phyloP scores from a whole-genome alignment of 202 grass and related monocot species.

The Panicum virgatum region DNA sequence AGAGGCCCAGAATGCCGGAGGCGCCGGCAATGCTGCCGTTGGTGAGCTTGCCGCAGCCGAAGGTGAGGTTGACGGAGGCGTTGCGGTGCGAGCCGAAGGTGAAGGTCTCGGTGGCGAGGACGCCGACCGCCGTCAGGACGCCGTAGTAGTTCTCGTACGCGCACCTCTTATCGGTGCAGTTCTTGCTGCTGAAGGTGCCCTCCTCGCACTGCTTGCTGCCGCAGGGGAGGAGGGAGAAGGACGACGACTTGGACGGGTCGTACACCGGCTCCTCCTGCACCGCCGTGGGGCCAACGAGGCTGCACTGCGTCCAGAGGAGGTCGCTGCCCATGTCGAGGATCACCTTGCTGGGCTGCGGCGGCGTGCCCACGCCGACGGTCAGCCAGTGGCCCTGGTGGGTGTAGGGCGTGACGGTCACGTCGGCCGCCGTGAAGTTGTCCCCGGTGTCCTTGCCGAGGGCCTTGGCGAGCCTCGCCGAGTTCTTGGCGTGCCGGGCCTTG shows the following conservation, averaged over 20 bases:
- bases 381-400: slow-evolving; percentile 12
- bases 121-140: slow-evolving; percentile 46
- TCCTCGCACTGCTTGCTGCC: slow-evolving; percentile 36
- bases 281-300: slow-evolving; percentile 35
- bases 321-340: slow-evolving; percentile 62
- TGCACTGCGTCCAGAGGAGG: slow-evolving; percentile 75
- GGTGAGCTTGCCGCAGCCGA: slow-evolving; percentile 65
- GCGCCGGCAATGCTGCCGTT: slow-evolving; percentile 46
- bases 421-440: neutral
- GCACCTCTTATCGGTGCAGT: slow-evolving; percentile 46
- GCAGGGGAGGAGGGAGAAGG: slow-evolving; percentile 53
- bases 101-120: slow-evolving; percentile 66
- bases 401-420: slow-evolving; percentile 35
- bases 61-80: slow-evolving; percentile 26
- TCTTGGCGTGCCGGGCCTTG: slow-evolving; percentile 20
- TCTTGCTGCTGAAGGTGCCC: slow-evolving; percentile 21
- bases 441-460: neutral
- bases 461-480: slow-evolving; percentile 6
- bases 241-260: slow-evolving; percentile 44
- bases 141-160: slow-evolving; percentile 61
- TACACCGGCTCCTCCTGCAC: slow-evolving; percentile 43
- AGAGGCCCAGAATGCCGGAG: slow-evolving; percentile 68
- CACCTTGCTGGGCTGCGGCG: slow-evolving; percentile 41
- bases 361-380: slow-evolving; percentile 56
- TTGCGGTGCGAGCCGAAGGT: slow-evolving; percentile 40